Conservation (phyloP, 2,329 filamentous ascomycete species). For the Cladosporium sphaerospermum region DNA sequence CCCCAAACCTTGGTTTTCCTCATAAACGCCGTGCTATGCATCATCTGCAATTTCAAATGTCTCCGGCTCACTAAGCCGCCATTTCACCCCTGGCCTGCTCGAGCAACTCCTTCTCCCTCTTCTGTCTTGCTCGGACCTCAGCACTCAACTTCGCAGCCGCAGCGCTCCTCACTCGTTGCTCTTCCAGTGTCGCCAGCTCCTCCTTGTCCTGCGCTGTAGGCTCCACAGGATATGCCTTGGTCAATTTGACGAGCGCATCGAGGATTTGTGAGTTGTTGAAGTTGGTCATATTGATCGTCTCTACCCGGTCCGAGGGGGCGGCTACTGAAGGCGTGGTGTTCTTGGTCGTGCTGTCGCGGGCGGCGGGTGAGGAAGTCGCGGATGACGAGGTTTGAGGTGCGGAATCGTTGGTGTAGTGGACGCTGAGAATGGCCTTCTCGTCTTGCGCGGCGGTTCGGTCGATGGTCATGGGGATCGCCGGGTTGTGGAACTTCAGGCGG, state of each 20-base stretch:
- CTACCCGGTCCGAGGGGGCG: conserved; percentile 28
- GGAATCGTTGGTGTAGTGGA: conserved; percentile 50
- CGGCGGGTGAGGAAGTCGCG: conserved; percentile 19
- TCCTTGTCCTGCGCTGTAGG: conserved; percentile 55
- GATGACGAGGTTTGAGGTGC: conserved; percentile 24
- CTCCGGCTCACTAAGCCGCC: not conserved
- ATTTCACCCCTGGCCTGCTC: conserved; percentile 48
- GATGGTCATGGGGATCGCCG: conserved; percentile 73
- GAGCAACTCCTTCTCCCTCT: conserved; percentile 56
- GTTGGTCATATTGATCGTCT: conserved; percentile 53
- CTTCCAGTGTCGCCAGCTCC: conserved; percentile 53
- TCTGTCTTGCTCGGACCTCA: conserved; percentile 51
- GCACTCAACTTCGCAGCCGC: conserved; percentile 50
- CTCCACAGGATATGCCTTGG: conserved; percentile 52
- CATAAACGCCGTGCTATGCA: conserved; percentile 10
- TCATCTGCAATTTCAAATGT: not conserved
- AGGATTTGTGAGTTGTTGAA: conserved; percentile 58
- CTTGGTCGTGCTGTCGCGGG: conserved; percentile 23
- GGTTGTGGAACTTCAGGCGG: conserved; percentile 91
- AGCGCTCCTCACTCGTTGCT: conserved; percentile 46
- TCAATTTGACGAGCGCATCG: conserved; percentile 55
- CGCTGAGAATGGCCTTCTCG: conserved; percentile 55
- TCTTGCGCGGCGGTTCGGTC: conserved; percentile 57
- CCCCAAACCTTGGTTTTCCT: conserved; percentile 6
- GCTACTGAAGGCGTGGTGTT: conserved; percentile 29